These are phyloP conservation scores for Ophiognomonia clavigignenti-juglandacearum DNA, from an alignment of 2,329 filamentous ascomycete genomes.

Conservation along the genomic window DNA sequence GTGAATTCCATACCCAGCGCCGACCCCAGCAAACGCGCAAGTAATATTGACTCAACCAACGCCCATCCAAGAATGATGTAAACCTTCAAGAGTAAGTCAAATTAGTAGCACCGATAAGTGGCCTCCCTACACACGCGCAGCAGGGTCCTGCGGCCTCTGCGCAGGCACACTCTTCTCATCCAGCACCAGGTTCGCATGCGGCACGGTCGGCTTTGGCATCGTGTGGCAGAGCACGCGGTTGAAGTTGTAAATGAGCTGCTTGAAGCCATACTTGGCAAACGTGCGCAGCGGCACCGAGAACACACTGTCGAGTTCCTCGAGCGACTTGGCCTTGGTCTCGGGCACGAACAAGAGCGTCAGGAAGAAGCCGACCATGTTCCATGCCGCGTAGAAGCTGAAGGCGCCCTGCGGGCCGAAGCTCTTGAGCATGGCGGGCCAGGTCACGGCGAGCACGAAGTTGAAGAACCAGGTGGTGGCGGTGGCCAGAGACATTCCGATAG, in stretches of 20 bases:
- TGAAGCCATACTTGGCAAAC: conserved; percentile 37
- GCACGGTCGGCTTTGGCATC: too few species aligned
- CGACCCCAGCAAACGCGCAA: too few species aligned
- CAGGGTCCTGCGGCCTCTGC: conserved; percentile 23
- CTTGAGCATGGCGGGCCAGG: conserved; percentile 40
- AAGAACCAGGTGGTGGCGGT: conserved; percentile 49
- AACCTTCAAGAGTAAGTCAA: too few species aligned
- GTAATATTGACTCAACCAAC: too few species aligned
- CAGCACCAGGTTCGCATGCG: too few species aligned
- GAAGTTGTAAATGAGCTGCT: conserved; percentile 27
- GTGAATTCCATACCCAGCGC: too few species aligned
- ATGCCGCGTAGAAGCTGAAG: conserved; percentile 44
- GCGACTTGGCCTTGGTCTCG: conserved; percentile 35
- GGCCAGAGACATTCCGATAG: conserved; percentile 56
- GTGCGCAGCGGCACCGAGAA: conserved; percentile 31
- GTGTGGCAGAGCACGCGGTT: conserved; percentile 21
- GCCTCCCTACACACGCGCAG: conserved; percentile 25
- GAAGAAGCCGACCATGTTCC: conserved; percentile 43
- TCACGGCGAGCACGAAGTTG: conserved; percentile 36
- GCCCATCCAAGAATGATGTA: too few species aligned
- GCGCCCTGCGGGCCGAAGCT: conserved; percentile 42
- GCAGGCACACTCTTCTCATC: conserved; percentile 19
- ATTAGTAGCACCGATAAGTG: too few species aligned
- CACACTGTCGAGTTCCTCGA: conserved; percentile 33
- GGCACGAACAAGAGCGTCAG: conserved; percentile 33